Evolutionary conservation across 1,139 yeast genomes (phyloP).

Genomic region (Lodderomyces theae): DNA sequence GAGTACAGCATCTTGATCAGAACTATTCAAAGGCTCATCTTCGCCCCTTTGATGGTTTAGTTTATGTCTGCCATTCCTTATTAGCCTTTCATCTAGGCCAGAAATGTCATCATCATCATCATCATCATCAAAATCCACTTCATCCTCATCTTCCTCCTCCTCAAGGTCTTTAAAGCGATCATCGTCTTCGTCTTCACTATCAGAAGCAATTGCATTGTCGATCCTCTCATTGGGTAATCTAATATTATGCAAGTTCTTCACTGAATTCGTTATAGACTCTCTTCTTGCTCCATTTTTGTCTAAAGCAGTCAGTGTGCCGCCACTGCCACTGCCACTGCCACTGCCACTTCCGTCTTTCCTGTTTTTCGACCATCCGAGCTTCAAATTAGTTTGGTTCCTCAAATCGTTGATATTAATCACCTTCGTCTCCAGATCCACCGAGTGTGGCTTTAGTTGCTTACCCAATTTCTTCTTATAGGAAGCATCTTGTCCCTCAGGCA

Average conservation of each 20-base stretch:
- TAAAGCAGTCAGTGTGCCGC: too few species aligned
- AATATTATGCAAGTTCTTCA: slow-evolving; percentile 44
- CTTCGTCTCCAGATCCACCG: slow-evolving; percentile 23
- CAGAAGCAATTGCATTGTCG: slow-evolving; percentile 37
- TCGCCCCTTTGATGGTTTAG: slow-evolving; percentile 17
- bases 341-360: slow-evolving; percentile 14
- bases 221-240: slow-evolving; percentile 41
- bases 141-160: slow-evolving; percentile 20
- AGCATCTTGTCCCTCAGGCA: slow-evolving; percentile 2
- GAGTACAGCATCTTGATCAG: slow-evolving; percentile 5
- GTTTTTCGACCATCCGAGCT: slow-evolving; percentile 48
- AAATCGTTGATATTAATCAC: slow-evolving; percentile 37
- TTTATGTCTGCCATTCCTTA: slow-evolving; percentile 6
- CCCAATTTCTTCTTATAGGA: slow-evolving; percentile 21
- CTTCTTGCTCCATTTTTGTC: slow-evolving; percentile 27
- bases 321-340: too few species aligned
- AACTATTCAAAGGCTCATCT: slow-evolving; percentile 12
- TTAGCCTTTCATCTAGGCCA: slow-evolving; percentile 3
- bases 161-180: slow-evolving; percentile 11
- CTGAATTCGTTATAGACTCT: slow-evolving; percentile 54
- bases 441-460: background rate
- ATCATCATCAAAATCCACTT: slow-evolving; percentile 40
- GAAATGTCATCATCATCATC: slow-evolving; percentile 3
- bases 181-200: slow-evolving; percentile 39
- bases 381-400: slow-evolving; percentile 39